Base-by-base conservation (phyloP, 768 basidiomycete species). In the Pulveroboletus ravenelii region DNA sequence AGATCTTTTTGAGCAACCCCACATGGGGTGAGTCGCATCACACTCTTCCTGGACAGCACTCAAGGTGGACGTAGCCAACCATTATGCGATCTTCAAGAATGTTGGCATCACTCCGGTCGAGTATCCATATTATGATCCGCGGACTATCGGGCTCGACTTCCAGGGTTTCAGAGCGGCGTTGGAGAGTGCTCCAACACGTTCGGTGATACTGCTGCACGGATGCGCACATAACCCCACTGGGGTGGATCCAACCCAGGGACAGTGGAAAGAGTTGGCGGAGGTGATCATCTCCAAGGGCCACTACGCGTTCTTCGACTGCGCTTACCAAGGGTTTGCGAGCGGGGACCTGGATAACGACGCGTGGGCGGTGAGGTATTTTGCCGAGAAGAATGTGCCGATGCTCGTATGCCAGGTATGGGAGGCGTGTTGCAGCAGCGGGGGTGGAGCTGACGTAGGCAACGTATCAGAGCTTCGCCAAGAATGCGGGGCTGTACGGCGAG, bases 171-270 rank as follows among this genome's bases (percentile, higher is more conserved):
- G 85, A 45, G 67, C 67, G 14, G 60, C 81, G 10, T 68, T 94
- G 57, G 63, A 81, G 60, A 72, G 64, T 42, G 91, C 91, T 1
- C 82, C 88, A 6, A 70, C 77, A 10, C 80, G 84, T 17, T 94
- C 92, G 3, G 85, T 93, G 49, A 87, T 98, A 70, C 72, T 99
- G 55, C 70, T 99, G 37, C 94, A 98, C 63, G 90, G 87, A 9
- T 96, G 93, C 66, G 94, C 93, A 36, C 94, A 98, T 70, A 98
- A 98, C 65, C 94, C 93, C 8, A 98, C 95, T 2, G 94, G 94
- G 3, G 90, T 95, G 27, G 94, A 98, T 69, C 94, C 93, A 7
- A 93, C 91, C 31, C 67, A 66, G 41, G 91, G 87, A 58, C 87
- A 97, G 67, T 98, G 94, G 94, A 72, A 78, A 53, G 67, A 73